A percentile compares a stretch with the other conserved stretches of the same genome.
These are phyloP conservation scores for Fusarium agapanthi DNA, from an alignment of 2,329 filamentous ascomycete genomes.

Conservation along the genomic window DNA sequence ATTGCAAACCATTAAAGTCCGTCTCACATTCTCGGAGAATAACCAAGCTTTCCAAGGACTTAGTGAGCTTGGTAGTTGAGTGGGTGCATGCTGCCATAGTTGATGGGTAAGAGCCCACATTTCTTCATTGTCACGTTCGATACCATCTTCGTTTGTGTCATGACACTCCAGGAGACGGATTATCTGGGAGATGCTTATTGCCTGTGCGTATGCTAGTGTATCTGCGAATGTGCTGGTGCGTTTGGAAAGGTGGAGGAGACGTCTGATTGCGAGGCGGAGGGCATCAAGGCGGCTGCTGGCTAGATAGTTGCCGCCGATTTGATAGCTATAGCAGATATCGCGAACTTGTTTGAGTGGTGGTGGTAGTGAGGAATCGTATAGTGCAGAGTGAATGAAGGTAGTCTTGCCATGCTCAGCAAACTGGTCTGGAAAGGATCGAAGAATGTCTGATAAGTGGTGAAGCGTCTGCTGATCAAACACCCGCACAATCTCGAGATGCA, in stretches of 20 bases:
- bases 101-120: not conserved
- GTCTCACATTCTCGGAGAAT: not conserved
- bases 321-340: not conserved
- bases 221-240: not conserved
- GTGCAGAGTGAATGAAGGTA: not conserved
- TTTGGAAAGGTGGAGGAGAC: not conserved
- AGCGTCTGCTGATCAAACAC: not conserved
- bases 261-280: not conserved
- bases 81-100: not conserved
- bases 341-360: not conserved
- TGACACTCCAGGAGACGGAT: not conserved
- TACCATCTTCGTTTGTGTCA: not conserved
- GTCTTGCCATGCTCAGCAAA: not conserved
- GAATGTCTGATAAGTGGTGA: not conserved
- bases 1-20: conserved; percentile 7
- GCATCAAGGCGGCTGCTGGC: not conserved
- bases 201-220: not conserved
- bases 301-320: not conserved
- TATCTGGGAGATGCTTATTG: not conserved
- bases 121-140: not conserved
- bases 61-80: not conserved
- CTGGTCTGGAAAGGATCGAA: not conserved
- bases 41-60: conserved; percentile 12
- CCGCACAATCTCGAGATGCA: not conserved
- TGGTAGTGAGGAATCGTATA: not conserved